Evolutionary conservation across 1,284 basidiomycete genomes (phyloP).

Genomic region (Ustilago loliicola): DNA sequence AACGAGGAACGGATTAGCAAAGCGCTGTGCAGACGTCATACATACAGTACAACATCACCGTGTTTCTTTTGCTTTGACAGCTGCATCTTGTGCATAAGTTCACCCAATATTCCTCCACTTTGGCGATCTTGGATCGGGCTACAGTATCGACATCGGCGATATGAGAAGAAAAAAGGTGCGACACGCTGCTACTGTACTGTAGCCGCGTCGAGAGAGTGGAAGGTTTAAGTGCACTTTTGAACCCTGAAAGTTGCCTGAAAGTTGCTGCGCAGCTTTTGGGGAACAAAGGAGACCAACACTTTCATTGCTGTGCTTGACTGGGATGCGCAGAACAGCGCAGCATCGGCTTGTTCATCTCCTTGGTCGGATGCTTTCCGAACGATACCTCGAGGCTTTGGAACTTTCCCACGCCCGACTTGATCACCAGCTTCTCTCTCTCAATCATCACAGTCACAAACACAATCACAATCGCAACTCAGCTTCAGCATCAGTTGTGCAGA

Average conservation of each 20-base stretch:
- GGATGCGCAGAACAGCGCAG: too few relatives aligned
- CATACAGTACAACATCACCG: background rate
- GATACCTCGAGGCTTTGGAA: too few relatives aligned
- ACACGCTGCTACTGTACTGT: background rate
- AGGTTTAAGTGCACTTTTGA: background rate
- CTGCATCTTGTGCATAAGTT: slow-evolving; percentile 8
- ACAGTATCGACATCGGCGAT: background rate
- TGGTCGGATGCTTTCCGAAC: background rate
- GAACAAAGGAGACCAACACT: slow-evolving; percentile 3
- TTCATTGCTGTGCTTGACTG: background rate
- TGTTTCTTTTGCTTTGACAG: slow-evolving; percentile 3
- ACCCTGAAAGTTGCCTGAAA: background rate
- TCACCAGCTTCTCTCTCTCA: background rate
- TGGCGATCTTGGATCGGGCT: background rate
- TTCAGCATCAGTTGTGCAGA: too few relatives aligned
- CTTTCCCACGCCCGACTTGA: slow-evolving; percentile 3
- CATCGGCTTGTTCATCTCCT: too few relatives aligned
- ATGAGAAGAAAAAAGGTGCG: background rate
- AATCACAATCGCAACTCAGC: background rate
- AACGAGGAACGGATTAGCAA: slow-evolving; percentile 5
- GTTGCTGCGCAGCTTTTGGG: background rate
- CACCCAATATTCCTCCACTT: background rate
- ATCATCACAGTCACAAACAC: background rate
- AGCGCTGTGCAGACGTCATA: slow-evolving; percentile 23
- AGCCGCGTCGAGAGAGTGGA: background rate